phyloP scores from a whole-genome alignment of 1,284 basidiomycete genomes.

The Coniferiporia sulphurascens region DNA sequence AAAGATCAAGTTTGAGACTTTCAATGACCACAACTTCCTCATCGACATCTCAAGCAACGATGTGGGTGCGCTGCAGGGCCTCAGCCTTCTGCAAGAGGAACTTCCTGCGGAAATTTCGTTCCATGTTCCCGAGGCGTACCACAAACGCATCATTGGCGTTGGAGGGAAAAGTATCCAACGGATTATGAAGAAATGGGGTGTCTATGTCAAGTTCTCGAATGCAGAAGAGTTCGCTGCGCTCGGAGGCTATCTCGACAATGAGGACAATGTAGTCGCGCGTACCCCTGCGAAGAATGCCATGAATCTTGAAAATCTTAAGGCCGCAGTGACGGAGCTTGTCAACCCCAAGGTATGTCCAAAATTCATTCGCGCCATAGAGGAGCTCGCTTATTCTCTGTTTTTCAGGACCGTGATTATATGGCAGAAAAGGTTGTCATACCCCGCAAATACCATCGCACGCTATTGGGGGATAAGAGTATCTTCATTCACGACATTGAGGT shows the following conservation, averaged over 20 bases:
- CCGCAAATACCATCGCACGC: conserved; percentile 89
- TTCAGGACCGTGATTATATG: conserved; percentile 92
- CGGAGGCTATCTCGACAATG: conserved; percentile 95
- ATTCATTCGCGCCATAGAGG: not conserved
- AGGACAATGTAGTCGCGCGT: conserved; percentile 96
- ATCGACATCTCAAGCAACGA: conserved; percentile 90
- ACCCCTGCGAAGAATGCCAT: conserved; percentile 97
- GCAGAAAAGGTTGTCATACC: conserved; percentile 92
- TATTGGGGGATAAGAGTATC: conserved; percentile 94
- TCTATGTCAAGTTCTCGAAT: conserved; percentile 99
- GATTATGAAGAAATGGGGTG: conserved; percentile 99
- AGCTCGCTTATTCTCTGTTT: not conserved
- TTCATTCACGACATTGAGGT: conserved; percentile 96
- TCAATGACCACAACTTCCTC: conserved; percentile 98
- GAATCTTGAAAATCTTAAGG: conserved; percentile 93
- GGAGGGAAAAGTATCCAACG: conserved; percentile 98
- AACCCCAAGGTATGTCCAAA: conserved; percentile 73
- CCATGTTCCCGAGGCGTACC: conserved; percentile 97
- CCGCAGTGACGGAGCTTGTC: conserved; percentile 96
- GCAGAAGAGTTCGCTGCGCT: conserved; percentile 95
- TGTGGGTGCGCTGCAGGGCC: conserved; percentile 78
- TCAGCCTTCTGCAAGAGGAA: conserved; percentile 91
- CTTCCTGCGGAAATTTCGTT: conserved; percentile 98
- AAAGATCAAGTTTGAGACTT: conserved; percentile 99
- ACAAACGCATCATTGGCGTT: conserved; percentile 99